Evolutionary conservation across 1,284 basidiomycete species (phyloP), one percentile per base, ranked within the genome.

Genomic region (Neotropicomus parvogracilis): DNA sequence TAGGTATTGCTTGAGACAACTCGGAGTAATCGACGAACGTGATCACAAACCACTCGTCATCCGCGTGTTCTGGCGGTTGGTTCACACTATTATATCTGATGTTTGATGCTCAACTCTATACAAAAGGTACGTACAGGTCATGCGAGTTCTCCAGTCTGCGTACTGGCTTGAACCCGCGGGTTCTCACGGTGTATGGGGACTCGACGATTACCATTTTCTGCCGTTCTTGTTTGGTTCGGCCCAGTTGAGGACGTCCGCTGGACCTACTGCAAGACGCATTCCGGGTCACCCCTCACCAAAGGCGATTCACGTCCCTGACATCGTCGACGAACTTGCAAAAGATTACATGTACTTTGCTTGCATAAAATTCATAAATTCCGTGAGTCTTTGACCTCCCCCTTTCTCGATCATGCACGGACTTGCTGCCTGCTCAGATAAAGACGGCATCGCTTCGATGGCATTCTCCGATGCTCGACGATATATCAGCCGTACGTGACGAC

Each of bases 121-220:
- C 16, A 8, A 24, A 46, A 92, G 88, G 56, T 97, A 97, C 64
- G 82, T 97, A 51, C 70, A 85, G 45, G 81, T 95, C 44, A 97
- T 98, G 91, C 84, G 95, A 0, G 67, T 82, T 14, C 76, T 99
- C 11, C 95, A 98, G 60, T 91, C 89, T 3, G 85, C 88, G 2
- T 99, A 99, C 66, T 98, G 95, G 95, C 80, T 99, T 1, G 95
- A 98, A 66, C 95, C 95, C 4, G 95, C 95, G 3, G 95, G 95
- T 14, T 97, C 93, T 8, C 95, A 98, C 67, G 95, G 95, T 1
- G 97, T 98, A 0, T 99, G 95, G 92, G 97, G 97, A 1, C 72
- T 99, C 44, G 95, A 99, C 63, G 95, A 99, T 64, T 99, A 98
- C 63, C 94, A 97, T 59, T 98, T 98, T 69, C 74, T 97, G 3